Base-by-base conservation (phyloP, 2,329 filamentous ascomycete genomes). In the Phaeomoniella chlamydospora region DNA sequence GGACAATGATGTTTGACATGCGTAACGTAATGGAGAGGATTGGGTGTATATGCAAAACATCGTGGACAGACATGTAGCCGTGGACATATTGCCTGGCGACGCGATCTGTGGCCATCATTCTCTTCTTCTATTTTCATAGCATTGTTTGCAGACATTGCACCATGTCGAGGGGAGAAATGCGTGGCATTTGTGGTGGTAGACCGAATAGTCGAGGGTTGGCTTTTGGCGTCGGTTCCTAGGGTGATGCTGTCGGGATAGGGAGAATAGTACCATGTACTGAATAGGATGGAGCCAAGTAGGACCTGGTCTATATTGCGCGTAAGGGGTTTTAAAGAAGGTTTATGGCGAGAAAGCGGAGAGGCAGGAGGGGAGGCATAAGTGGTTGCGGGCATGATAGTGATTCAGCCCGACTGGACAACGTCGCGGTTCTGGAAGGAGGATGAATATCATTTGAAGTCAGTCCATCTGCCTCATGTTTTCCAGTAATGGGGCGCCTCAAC, bases 261-360 rank as follows among this genome's bases (percentile, higher is more conserved):
- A 12, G 84, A 92, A 5, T 86, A 84, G 55, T 90, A 94, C 86
- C 87, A 94, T 2, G 87, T 81, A 48, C 78, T 77, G 61, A 94
- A 92, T 48, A 77, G 75, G 18, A 90, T 67, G 48, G 86, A 75
- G 3, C 87, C 88, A 41, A 94, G 67, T 37, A 93, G 78, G 35
- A 94, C 83, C 53, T 84, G 82, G 51, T 85, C 75, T 44, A 94
- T 80, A 54, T 92, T 94, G 39, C 81, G 80, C 46, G 39, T 45
- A 4, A 49, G 39, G 14, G 46, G 33, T 30, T 43, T 43, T 9
- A 49, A 19, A 3, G 47, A 44, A 5, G 39, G 41, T 17, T 41
- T 40, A 15, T 42, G 41, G 4, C 39, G 34, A 22, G 41, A 41
- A 15, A 45, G 40, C 5, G 45, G 45, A 12, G 45, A 48, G 4